Evolutionary conservation across 2,329 filamentous ascomycete genomes (phyloP), one percentile per base, ranked within the genome.

Genomic region (Fusarium clavum): DNA sequence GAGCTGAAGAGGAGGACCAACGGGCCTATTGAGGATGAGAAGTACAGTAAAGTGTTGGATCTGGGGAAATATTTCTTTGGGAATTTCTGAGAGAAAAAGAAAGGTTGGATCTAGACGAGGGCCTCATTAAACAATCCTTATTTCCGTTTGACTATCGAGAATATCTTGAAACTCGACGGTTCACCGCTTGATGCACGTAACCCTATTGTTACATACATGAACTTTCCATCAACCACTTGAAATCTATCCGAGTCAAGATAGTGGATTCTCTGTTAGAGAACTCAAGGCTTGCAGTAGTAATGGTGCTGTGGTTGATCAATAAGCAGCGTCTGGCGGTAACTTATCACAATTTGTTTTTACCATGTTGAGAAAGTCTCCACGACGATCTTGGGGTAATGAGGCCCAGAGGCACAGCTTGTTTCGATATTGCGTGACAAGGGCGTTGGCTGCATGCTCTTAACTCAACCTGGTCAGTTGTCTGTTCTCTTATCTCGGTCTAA

Each of bases 181-280:
- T 67, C 62, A 67, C 64, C 64, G 64, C 64, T 67, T 67, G 45
- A 61, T 66, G 63, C 53, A 67, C 48, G 47, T n/a, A 66, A 61
- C 61, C 61, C 40, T 34, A 53, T 24, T 53, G 61, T 55, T 45
- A 48, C 61, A 61, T 67, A 46, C 63, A 66, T 55, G 61, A 66
- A 66, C 61, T 66, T 38, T 32, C 30, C 24, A 44, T 64, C 45
- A 46, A 41, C 61, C 61, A 59, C 54, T 44, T 44, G 3, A 43
- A 45, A 52, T 40, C 20, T 46, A 18, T 40, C 20, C 32, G 11
- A 25, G 32, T 38, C 8, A 47, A 18, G 25, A 47, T n/a, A 43
- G 45, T 43, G 55, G 45, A 8, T 51, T 34, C 41, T 40, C 12
- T 1, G 32, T 47, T 25, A 14, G 27, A 64, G 24, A 41, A 56